Evolutionary conservation across 1,284 basidiomycete species (phyloP), one percentile per base, ranked within the genome.

Genomic region (Irpex rosettiformis): DNA sequence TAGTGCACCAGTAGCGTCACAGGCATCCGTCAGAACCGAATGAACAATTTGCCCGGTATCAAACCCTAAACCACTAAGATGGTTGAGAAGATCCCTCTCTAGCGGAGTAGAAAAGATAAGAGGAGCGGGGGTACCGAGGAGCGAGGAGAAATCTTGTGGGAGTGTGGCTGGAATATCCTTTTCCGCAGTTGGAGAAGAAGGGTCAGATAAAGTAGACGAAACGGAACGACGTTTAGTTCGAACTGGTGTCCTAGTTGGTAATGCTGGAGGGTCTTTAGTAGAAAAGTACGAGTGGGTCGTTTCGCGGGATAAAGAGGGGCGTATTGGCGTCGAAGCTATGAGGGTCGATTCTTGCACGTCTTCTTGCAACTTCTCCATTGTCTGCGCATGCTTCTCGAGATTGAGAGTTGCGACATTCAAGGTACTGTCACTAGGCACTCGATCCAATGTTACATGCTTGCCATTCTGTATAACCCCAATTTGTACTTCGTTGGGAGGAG

Each of bases 31-130:
- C 49, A 91, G 79, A 5, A 98, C 95, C 1, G 91, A 94, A 71
- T 99, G 96, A 21, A 91, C 88, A 58, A 98, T 91, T 73, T 99
- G 97, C 8, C 93, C 94, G 0, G 91, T 92, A 70, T 99, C 96
- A 62, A 98, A 86, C 0, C 97, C 96, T 5, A 98, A 76, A 18
- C 75, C 70, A 60, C 87, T 88, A 55, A 99, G 77, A 3, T 78
- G 80, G 60, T 91, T 91, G 16, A 98, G 75, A 8, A 99, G 76
- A 16, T 89, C 82, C 55, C 93, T 84, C 70, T 98, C 96, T 0
- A 88, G 75, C 0, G 87, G 78, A 0, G 93, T 94, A 0, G 93
- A 89, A 73, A 98, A 96, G 13, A 94, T 88, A 49, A 92, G 84
- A 0, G 93, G 86, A 0, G 86, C 84, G 0, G 87, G 85, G 11